phyloP scores from a whole-genome alignment of 768 basidiomycete genomes.

The Mycena metata region DNA sequence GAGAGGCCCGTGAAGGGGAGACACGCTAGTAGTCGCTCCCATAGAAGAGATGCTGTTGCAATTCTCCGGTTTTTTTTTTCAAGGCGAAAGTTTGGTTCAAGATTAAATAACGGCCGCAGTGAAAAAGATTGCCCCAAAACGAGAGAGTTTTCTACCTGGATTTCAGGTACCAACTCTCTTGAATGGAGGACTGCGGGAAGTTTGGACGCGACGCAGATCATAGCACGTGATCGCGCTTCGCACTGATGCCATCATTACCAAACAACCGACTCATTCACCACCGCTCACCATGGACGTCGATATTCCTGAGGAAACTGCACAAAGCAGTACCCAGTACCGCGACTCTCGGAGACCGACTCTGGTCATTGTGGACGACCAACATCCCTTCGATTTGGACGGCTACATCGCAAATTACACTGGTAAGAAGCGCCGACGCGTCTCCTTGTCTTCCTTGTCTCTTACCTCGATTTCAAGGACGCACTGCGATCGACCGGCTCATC shows the following conservation, averaged over 20 bases:
- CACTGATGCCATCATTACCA: neutral
- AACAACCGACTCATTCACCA: conserved; percentile 8
- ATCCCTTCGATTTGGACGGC: conserved; percentile 90
- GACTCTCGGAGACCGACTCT: conserved; percentile 44
- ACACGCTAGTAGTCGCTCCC: too few species aligned
- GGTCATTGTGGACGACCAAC: conserved; percentile 77
- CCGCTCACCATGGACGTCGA: conserved; percentile 58
- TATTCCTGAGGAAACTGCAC: conserved; percentile 40
- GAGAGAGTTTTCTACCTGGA: too few species aligned
- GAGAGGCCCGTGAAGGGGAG: too few species aligned
- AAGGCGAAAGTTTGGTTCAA: too few species aligned
- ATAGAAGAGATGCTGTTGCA: too few species aligned
- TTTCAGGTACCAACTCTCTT: too few species aligned
- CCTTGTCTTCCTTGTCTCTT: conserved; percentile 1
- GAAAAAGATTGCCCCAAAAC: too few species aligned
- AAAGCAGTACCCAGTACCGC: conserved; percentile 40
- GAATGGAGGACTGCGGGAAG: too few species aligned
- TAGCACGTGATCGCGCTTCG: too few species aligned
- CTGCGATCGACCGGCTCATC: conserved; percentile 79
- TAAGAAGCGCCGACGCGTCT: conserved; percentile 45
- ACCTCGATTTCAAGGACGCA: conserved; percentile 65
- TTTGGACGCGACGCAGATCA: too few species aligned
- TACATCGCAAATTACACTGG: conserved; percentile 85
- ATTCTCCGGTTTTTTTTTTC: too few species aligned
- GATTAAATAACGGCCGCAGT: too few species aligned